Evolutionary conservation across 1,284 basidiomycete genomes (phyloP), one percentile per base, ranked within the genome.

Genomic region (Pterulicium gracile): DNA sequence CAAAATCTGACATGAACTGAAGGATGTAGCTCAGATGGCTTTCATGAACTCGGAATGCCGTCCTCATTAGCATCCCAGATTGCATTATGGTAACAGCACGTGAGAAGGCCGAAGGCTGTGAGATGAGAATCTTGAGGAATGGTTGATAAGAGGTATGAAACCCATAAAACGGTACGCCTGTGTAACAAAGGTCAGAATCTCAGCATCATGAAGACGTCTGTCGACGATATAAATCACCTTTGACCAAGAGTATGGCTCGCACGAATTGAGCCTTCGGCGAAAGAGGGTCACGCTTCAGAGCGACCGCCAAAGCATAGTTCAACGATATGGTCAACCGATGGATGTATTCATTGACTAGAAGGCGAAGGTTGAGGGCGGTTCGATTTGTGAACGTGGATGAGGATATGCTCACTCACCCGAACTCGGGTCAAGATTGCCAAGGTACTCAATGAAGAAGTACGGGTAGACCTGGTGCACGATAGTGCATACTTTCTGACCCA

Each of bases 1-100:
- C 92, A 62, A 90, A 94, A 65, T 98, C 95, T 61, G 87, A 87
- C 76, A 98, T 79, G 66, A 97, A 97, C 63, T 98, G 94, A 19
- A 98, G 71, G 39, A 81, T 69, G 61, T 84, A 97, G 57, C 79
- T 86, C 56, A 98, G 73, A 64, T 98, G 95, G 51, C 84, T 87
- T 63, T 98, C 95, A 61, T 85, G 96, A 4, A 85, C 73, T 49
- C 78, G 73, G 65, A 88, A 88, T 42, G 77, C 77, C 17, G 79
- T 81, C 23, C 75, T 72, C 77, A 95, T 82, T 35, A 96, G 75
- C 3, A 79, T 79, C 18, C 88, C 90, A 17, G 86, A 85, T 50
- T 82, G 79, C 47, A 96, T 62, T 47, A 94, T 77, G 15, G 87
- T 79, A 27, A 79, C 75, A 13, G 83, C 75, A 17, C 88, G 80